Percentiles rank a stretch among this genome's conserved stretches.
Conservation (phyloP, 2,329 filamentous ascomycete genomes). For the Scopulariopsis brevicaulis region DNA sequence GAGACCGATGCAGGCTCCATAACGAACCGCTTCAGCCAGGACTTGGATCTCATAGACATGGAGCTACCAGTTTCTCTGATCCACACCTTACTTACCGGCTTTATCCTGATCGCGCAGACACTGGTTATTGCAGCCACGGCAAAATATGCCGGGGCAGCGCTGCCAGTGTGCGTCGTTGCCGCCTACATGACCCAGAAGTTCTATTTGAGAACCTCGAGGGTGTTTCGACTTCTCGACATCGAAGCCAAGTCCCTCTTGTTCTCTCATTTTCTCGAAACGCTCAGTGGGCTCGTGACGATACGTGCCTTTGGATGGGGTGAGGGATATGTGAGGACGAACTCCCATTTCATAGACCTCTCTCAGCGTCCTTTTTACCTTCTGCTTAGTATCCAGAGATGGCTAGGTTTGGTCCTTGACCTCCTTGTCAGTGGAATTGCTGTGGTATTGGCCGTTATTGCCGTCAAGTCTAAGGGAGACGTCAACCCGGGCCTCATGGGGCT, state of each 20-base stretch:
- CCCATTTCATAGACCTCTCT: constrained; percentile 25
- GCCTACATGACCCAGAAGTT: constrained; percentile 41
- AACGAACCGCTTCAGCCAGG: constrained; percentile 26
- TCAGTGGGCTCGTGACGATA: constrained; percentile 42
- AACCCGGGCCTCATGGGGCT: no score
- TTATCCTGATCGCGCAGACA: neutral
- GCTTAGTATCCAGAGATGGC: constrained; percentile 31
- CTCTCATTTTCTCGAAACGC: constrained; percentile 41
- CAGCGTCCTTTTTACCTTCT: constrained; percentile 19
- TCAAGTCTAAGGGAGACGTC: constrained; percentile 12
- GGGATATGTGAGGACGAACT: constrained; percentile 28
- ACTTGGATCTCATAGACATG: constrained; percentile 26
- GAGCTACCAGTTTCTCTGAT: constrained; percentile 20
- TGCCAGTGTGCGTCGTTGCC: constrained; percentile 33
- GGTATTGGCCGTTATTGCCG: constrained; percentile 30
- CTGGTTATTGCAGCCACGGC: constrained; percentile 28
- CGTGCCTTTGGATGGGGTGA: constrained; percentile 41
- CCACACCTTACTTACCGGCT: constrained; percentile 11
- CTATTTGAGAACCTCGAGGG: constrained; percentile 48
- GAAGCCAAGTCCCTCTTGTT: constrained; percentile 50
- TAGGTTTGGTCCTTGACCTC: constrained; percentile 30
- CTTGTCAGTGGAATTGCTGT: constrained; percentile 21
- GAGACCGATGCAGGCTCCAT: neutral
- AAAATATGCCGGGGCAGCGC: constrained; percentile 33
- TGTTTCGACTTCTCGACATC: constrained; percentile 48